Evolutionary conservation across 1,139 yeast species (phyloP).

Genomic region (Kazachstania sp.): DNA sequence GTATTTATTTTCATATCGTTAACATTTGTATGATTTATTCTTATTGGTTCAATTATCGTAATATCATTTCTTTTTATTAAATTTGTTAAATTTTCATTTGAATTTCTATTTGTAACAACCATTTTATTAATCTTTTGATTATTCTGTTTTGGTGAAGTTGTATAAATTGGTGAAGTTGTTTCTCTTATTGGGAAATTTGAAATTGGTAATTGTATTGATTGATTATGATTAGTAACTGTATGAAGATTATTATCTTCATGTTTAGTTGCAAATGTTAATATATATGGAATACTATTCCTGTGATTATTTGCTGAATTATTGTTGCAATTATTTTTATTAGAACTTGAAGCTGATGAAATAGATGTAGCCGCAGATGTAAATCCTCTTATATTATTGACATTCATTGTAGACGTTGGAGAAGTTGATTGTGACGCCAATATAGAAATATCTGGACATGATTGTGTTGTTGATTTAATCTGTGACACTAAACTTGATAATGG

Average conservation of each 20-base stretch:
- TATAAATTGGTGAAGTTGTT: neutral
- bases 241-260: neutral
- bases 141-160: neutral
- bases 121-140: neutral
- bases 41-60: neutral
- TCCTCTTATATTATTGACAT: neutral
- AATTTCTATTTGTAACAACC: neutral
- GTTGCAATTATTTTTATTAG: neutral
- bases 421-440: neutral
- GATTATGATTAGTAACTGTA: neutral
- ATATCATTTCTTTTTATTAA: neutral
- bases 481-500: conserved; percentile 1
- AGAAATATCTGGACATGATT: conserved; percentile 1
- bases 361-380: neutral
- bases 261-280: neutral
- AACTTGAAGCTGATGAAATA: neutral
- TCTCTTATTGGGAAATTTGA: neutral
- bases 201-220: neutral
- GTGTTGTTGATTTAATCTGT: neutral
- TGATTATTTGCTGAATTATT: neutral
- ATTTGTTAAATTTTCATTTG: neutral
- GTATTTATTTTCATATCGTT: neutral
- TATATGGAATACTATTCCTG: conserved; percentile 1
- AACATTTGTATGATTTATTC: no score
- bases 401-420: neutral